Evolutionary conservation across 2,329 filamentous ascomycete species (phyloP).

Genomic region (Arthroderma uncinatum): DNA sequence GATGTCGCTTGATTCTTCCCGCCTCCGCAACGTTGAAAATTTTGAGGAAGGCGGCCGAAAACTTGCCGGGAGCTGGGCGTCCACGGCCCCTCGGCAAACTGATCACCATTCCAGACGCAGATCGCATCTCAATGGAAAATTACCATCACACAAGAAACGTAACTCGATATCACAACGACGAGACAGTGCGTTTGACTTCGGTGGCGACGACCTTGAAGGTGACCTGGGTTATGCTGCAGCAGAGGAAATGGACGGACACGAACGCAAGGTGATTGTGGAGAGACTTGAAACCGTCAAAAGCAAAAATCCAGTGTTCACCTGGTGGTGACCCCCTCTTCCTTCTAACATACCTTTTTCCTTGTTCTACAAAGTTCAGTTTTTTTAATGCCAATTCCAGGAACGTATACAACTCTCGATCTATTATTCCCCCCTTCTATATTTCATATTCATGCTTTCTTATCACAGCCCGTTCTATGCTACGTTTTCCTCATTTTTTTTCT

Average conservation of each 20-base stretch:
- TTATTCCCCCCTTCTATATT: not conserved
- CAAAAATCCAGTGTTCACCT: conserved; percentile 91
- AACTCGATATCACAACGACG: conserved; percentile 33
- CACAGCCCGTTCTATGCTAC: not conserved
- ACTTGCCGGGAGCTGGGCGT: conserved; percentile 29
- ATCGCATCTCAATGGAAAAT: conserved; percentile 12
- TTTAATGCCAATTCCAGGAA: not conserved
- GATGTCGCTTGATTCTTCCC: conserved; percentile 23
- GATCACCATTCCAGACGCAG: conserved; percentile 19
- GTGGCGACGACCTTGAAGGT: conserved; percentile 72
- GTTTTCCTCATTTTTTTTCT: not conserved
- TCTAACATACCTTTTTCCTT: not conserved
- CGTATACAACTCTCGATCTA: not conserved
- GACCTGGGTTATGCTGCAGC: conserved; percentile 91
- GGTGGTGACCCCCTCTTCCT: conserved; percentile 53
- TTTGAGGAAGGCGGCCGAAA: conserved; percentile 24
- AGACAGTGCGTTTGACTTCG: conserved; percentile 39
- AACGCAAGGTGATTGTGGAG: conserved; percentile 93
- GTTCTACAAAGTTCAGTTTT: not conserved
- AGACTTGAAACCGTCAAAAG: conserved; percentile 90
- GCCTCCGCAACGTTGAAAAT: conserved; percentile 24
- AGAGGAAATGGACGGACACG: conserved; percentile 82
- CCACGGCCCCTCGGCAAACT: conserved; percentile 26
- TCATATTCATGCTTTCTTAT: not conserved
- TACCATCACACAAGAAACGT: conserved; percentile 19